Percentiles rank a stretch among this genome's conserved stretches.
Conservation (phyloP, 306 rosid species). For the Mimosa bimucronata region DNA sequence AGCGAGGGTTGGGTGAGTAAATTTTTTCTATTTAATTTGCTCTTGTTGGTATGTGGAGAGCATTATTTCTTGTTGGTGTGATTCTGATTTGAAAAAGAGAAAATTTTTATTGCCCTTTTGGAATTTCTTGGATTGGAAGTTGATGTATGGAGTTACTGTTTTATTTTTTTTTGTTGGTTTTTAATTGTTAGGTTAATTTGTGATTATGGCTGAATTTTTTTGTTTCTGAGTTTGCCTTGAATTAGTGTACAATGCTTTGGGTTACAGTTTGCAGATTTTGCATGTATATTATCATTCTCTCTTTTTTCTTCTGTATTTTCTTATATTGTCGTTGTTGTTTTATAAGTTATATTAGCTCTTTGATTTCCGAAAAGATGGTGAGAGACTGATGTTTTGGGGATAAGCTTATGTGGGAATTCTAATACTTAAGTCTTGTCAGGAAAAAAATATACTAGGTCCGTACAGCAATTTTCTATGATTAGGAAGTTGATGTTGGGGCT, state of each 20-base stretch:
- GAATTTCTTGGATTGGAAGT: constrained; percentile 23
- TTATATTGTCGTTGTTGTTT: background rate
- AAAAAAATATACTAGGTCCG: too few relatives aligned
- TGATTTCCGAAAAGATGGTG: background rate
- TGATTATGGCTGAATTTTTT: background rate
- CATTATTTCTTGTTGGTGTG: background rate
- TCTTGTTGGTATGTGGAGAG: background rate
- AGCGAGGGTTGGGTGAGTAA: constrained; percentile 70
- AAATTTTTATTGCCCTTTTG: background rate
- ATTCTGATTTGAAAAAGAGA: background rate
- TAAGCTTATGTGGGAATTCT: constrained; percentile 6
- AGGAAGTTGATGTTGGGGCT: constrained; percentile 30
- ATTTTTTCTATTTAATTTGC: background rate
- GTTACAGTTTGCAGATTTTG: background rate
- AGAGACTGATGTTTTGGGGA: background rate
- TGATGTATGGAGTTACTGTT: background rate
- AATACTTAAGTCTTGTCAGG: too few relatives aligned
- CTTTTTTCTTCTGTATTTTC: background rate
- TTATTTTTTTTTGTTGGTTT: background rate
- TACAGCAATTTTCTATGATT: too few relatives aligned
- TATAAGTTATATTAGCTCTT: background rate
- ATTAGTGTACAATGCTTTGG: background rate
- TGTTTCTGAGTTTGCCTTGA: constrained; percentile 3
- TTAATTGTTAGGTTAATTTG: background rate
- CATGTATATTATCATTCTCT: background rate